Base-by-base conservation (phyloP, 805 yeast species). In the Vanderwaltozyma polyspora region DNA sequence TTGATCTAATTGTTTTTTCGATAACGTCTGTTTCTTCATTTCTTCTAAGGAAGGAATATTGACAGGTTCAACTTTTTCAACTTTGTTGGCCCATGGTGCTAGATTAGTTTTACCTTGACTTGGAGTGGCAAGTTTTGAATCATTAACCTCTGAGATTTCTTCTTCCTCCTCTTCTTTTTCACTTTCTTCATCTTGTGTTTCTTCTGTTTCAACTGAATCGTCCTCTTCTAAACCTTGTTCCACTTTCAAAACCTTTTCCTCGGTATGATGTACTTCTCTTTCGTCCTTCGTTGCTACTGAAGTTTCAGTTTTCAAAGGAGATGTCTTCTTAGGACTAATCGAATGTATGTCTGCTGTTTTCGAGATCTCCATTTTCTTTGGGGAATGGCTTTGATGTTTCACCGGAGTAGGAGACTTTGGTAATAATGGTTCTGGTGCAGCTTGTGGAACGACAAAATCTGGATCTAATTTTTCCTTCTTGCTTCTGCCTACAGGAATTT, bases 21-120 rank as follows among this genome's bases (percentile, higher is more conserved):
- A 32, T 10, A 43, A 44, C 17, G 46, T 42, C 26, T 47, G 49
- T 15, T 43, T 41, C 21, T 41, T 31, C 10, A 32, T 25, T 25
- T 34, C 36, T 25, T 34, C 29, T 14, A 51, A 41, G 4, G 56
- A 48, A 3, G 44, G 40, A 18, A 41, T 39, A 28, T 37, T 42
- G 4, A 44, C 42, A n/a, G 50, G 38, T 17, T 39, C 43, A 2
- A 41, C 32, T 21, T 34, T 37, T 11, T 41, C 37, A 15, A 40
- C 33, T 19, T 45, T 48, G 28, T 43, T 46, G 4, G 54, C 55
- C 59, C 59, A 54, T 19, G 58, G 55, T 4, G 60, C 54, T 25
- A 37, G 19, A n/a, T 42, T 43, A 11, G 46, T 21, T 9, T 25
- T 22, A 4, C 17, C 3, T 14, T 18, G 35, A 15, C 6, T 36